Conservation (phyloP, 768 basidiomycete genomes). For the Russula compacta region DNA sequence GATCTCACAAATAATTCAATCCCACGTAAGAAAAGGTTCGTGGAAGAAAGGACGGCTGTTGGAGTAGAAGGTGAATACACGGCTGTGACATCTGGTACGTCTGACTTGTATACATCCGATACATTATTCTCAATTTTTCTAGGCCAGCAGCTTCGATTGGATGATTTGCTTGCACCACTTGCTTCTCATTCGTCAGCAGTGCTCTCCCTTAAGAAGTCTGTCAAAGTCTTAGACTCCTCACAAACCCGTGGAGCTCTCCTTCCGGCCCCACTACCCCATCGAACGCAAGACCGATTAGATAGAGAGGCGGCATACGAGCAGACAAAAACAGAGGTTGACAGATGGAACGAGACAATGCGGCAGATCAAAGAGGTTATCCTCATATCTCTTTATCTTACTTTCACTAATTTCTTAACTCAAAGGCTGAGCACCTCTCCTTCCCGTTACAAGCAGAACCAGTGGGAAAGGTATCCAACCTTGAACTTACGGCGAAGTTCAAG, state of each 20-base stretch:
- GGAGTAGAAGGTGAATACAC: conserved; percentile 19
- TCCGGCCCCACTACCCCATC: conserved; percentile 75
- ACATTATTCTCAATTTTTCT: conserved; percentile 1
- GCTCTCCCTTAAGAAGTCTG: conserved; percentile 58
- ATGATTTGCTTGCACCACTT: conserved; percentile 71
- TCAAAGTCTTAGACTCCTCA: conserved; percentile 48
- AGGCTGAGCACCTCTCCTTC: conserved; percentile 85
- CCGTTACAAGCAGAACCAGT: conserved; percentile 61
- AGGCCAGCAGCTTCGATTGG: conserved; percentile 55
- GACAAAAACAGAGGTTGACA: conserved; percentile 85
- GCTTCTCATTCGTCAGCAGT: conserved; percentile 50
- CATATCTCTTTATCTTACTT: background rate
- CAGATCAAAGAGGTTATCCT: conserved; percentile 69
- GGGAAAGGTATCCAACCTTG: conserved; percentile 56
- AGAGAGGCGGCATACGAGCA: conserved; percentile 91
- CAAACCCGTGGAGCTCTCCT: conserved; percentile 49
- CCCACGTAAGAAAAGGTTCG: conserved; percentile 14
- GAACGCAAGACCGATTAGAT: conserved; percentile 83
- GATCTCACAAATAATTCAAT: background rate
- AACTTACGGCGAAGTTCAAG: conserved; percentile 78
- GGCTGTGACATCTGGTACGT: conserved; percentile 9
- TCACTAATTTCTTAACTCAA: background rate
- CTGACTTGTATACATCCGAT: background rate
- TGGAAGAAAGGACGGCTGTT: conserved; percentile 14
- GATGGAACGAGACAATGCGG: conserved; percentile 91